Evolutionary conservation across 2,329 filamentous ascomycete species (phyloP).

Genomic region (Aspergillus tubingensis): DNA sequence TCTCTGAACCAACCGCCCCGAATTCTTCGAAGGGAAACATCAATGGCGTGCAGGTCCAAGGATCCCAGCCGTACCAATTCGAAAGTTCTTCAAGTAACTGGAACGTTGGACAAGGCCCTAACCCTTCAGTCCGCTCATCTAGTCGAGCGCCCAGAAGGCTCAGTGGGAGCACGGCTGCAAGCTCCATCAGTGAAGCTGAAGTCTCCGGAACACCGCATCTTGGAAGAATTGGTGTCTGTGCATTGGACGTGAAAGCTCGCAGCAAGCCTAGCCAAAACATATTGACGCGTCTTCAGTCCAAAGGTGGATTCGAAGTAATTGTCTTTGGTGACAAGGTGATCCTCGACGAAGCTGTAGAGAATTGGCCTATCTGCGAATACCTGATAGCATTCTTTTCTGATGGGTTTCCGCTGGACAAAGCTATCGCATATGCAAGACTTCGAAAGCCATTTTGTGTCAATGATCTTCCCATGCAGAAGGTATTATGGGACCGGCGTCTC

Average conservation of each 20-base stretch:
- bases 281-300: constrained; percentile 83
- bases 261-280: constrained; percentile 98
- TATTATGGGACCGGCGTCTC: constrained; percentile 91
- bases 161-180: constrained; percentile 78
- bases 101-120: constrained; percentile 39
- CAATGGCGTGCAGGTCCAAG: constrained; percentile 14
- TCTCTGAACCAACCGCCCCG: constrained; percentile 21
- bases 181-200: constrained; percentile 70
- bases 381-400: constrained; percentile 98
- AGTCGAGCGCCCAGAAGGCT: constrained; percentile 73
- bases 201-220: constrained; percentile 43
- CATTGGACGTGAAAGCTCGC: constrained; percentile 89
- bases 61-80: constrained; percentile 19
- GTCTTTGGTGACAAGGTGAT: constrained; percentile 99
- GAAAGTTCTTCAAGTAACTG: constrained; percentile 30
- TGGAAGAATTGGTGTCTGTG: constrained; percentile 85
- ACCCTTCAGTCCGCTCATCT: constrained; percentile 55
- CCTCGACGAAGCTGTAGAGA: constrained; percentile 91
- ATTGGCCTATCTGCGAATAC: constrained; percentile 96
- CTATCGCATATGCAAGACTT: constrained; percentile 89
- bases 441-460: constrained; percentile 97
- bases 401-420: constrained; percentile 94
- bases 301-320: constrained; percentile 91
- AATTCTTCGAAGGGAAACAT: constrained; percentile 16
- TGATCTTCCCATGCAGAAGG: constrained; percentile 94